Base-by-base conservation (phyloP, 352 stramenopile species). In the Globisporangium parvum region DNA sequence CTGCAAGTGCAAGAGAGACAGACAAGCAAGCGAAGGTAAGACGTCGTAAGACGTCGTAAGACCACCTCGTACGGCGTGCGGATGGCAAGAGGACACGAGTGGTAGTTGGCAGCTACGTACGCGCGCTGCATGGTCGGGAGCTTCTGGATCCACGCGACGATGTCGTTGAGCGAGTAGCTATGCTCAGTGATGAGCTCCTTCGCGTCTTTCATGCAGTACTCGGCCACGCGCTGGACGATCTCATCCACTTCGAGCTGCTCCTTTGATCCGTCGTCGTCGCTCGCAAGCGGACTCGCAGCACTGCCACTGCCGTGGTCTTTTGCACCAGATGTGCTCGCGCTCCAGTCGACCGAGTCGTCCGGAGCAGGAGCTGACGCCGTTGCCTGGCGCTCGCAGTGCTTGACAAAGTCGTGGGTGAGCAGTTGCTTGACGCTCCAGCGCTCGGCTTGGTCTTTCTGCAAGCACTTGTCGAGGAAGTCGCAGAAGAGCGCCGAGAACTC, bases 401-500 rank as follows among this genome's bases (percentile, higher is more conserved):
- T 67, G 15, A 84, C 57, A 51, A 93, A 93, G 14, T 85, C 73
- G 63, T 93, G 83, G 39, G 66, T 68, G 17, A 93, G 73, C 47
- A 93, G 60, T 31, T 93, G 67, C 55, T 90, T 90, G 56, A 93
- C 68, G 44, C 74, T 89, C 83, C 83, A 93, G 28, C 83, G 75
- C 49, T 93, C 79, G 0, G 63, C 70, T 37, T 91, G 80, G 31
- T 93, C 81, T 42, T 91, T 91, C 39, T 83, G 77, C 15, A 93
- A 64, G 56, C 83, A 93, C 47, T 90, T 91, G 50, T 80, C 80
- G 1, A 93, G 59, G 52, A 93, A 93, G 53, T 93, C 80, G 31
- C 73, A 69, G 52, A 93, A 93, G 17, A 80, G 57, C 2, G 70
- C 59, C 9, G 83, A 93, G 57, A 91, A 91, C n/a, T 87, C 78